Base-by-base conservation (phyloP, 2,329 filamentous ascomycete genomes). In the Scedosporium boydii region DNA sequence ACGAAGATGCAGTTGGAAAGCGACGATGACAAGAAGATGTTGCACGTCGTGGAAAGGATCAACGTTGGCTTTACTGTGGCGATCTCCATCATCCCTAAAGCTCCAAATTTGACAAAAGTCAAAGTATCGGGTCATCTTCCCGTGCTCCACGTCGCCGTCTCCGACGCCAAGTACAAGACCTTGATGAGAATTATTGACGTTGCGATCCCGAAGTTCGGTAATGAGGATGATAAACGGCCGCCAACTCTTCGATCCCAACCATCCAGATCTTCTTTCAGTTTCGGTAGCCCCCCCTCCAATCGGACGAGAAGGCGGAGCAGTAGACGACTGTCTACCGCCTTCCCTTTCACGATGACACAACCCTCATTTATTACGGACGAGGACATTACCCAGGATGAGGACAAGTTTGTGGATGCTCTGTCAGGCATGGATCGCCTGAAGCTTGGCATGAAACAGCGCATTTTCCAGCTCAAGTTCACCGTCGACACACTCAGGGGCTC, bases 21-120 rank as follows among this genome's bases (percentile, higher is more conserved):
- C 29, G 83, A 85, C 65, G 84, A 88, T 27, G 84, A 88, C 6
- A 80, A 82, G 1, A 88, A 87, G 63, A 87, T 87, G 65, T 82
- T 96, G 67, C 93, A 98, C 71, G 87, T 99, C 62, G 91, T 99
- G 42, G 93, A 99, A 73, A 87, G 91, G 67, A 99, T 99, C 78
- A 99, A 96, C 68, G 90, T 99, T 68, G 91, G 98, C 72, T 98
- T 99, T 72, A 87, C 92, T 10, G 86, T 99, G n/a, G 93, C 97
- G 72, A 88, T 90, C 21, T 99, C 93, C 6, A 99, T 99, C 67
- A 79, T 99, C n/a, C 95, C 95, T 0, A 97, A 97, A 71, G 91
- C 91, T 0, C 89, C 93, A 0, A 96, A 97, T 66, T 78, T 99
- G 58, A 96, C 95, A 14, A 95, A 95, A 69, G 87, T 97, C 67